These are phyloP conservation scores for Lachnellula subtilissima DNA, from an alignment of 2,329 filamentous ascomycete genomes.

Conservation along the genomic window DNA sequence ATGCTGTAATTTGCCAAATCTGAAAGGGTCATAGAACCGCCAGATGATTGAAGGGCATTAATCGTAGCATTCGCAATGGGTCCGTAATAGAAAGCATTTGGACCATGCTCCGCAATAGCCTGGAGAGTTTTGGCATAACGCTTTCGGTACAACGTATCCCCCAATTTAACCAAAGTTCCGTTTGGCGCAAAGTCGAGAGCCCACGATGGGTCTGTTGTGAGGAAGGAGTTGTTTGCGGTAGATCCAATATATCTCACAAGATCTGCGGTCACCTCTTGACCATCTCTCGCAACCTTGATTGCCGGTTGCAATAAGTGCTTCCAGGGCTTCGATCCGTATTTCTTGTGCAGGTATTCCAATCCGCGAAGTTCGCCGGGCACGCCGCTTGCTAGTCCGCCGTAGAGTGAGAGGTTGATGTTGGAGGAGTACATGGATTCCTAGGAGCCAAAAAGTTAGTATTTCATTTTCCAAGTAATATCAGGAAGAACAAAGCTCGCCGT, in stretches of 20 bases:
- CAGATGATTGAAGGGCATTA: constrained; percentile 57
- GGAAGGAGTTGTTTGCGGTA: constrained; percentile 53
- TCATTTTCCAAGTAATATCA: too few species aligned
- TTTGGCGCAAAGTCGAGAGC: constrained; percentile 85
- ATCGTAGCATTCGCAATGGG: constrained; percentile 71
- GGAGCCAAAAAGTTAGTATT: too few species aligned
- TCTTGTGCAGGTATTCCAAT: constrained; percentile 35
- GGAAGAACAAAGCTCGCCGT: too few species aligned
- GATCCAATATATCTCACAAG: constrained; percentile 55
- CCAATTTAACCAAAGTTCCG: constrained; percentile 60
- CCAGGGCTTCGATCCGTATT: constrained; percentile 50
- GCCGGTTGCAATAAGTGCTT: constrained; percentile 53
- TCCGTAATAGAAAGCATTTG: constrained; percentile 70
- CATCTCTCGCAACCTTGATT: constrained; percentile 54
- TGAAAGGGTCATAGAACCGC: constrained; percentile 80
- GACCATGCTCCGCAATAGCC: constrained; percentile 66
- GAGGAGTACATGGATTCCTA: constrained; percentile 57
- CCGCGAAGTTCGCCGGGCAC: constrained; percentile 46
- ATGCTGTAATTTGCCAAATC: constrained; percentile 73
- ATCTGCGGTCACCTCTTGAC: constrained; percentile 56
- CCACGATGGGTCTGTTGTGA: constrained; percentile 72
- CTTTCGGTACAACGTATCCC: constrained; percentile 74
- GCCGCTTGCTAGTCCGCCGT: constrained; percentile 52
- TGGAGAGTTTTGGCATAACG: constrained; percentile 78
- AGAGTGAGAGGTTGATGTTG: constrained; percentile 49